Base-by-base conservation (phyloP, 2,329 filamentous ascomycete species). In the Raffaelea deltoideospora region DNA sequence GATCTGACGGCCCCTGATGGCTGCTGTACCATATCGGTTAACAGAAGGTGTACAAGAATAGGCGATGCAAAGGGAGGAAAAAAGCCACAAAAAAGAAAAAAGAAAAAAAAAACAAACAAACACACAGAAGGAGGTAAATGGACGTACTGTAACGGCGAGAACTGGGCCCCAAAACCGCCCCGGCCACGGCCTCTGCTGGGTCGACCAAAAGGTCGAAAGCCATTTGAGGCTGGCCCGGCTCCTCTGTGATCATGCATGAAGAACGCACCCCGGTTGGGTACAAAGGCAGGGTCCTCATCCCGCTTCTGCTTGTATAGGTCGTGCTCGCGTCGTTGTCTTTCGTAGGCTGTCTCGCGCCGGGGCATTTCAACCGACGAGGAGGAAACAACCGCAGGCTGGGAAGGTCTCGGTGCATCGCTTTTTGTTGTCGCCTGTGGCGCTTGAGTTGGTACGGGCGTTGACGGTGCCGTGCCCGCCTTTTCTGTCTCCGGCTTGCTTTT, bases 181-280 rank as follows among this genome's bases (percentile, higher is more conserved):
- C 57, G 56, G 58, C 74, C 73, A 34, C 68, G 41, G 63, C 70
- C 68, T 50, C 72, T 61, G 34, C 75, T 83, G 56, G 72, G 65
- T 45, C 74, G 68, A 42, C 69, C 63, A 27, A 78, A 80, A 11
- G 77, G 72, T 39, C 81, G 69, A 57, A 88, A 85, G 37, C 80
- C 80, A 57, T 87, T 88, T 37, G 77, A 71, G 45, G 76, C 74
- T 31, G 78, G 72, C n/a, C 79, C 79, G 38, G 80, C 73, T 48
- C 84, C 78, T 43, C 85, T 74, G 51, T 90, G 84, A 54, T 96
- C 90, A 57, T 96, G 88, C 74, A 96, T 86, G 63, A 95, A 96
- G 65, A 96, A 96, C 43, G 83, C 79, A 41, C 90, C 90, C 46
- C 88, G 70, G 51, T 92, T 95, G 37, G 90, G 88, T 38, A 95